These are phyloP conservation scores for Pichia membranifaciens DNA, from an alignment of 805 yeast species.

Conservation along the genomic window DNA sequence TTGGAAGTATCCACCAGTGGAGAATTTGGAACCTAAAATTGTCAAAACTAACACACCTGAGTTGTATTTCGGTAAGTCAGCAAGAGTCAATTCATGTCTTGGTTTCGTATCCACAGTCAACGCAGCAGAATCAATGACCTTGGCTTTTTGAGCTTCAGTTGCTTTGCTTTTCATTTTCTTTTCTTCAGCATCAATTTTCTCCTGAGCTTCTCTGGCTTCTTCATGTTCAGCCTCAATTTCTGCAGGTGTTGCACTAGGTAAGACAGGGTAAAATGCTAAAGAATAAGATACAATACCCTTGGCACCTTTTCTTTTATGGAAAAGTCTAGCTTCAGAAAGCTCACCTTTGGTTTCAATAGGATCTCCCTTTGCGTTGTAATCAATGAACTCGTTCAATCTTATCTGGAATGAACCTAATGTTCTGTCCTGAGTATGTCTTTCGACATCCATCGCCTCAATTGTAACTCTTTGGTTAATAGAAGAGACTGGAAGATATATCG, in stretches of 20 bases:
- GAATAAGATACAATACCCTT: conserved; percentile 74
- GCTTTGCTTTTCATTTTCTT: conserved; percentile 30
- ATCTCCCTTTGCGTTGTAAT: conserved; percentile 57
- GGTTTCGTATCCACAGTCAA: conserved; percentile 30
- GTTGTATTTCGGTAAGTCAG: conserved; percentile 50
- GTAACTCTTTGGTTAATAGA: conserved; percentile 78
- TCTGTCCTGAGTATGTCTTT: conserved; percentile 72
- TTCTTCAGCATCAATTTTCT: conserved; percentile 28
- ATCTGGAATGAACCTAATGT: conserved; percentile 79
- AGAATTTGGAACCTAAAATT: conserved; percentile 52
- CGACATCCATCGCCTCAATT: conserved; percentile 89
- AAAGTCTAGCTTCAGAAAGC: conserved; percentile 54
- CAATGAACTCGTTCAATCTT: conserved; percentile 59
- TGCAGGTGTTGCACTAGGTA: conserved; percentile 72
- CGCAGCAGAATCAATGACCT: not conserved
- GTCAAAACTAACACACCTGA: conserved; percentile 76
- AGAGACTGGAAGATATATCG: conserved; percentile 74
- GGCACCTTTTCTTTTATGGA: conserved; percentile 66
- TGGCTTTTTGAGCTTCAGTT: conserved; percentile 16
- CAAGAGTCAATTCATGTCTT: conserved; percentile 49
- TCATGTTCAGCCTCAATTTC: conserved; percentile 54
- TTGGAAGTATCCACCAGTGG: conserved; percentile 61
- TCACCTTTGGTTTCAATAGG: conserved; percentile 55
- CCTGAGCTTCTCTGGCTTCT: conserved; percentile 23
- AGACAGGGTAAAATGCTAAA: conserved; percentile 75